Evolutionary conservation across 2,329 filamentous ascomycete genomes (phyloP).

Genomic region (Penicillium sp.): DNA sequence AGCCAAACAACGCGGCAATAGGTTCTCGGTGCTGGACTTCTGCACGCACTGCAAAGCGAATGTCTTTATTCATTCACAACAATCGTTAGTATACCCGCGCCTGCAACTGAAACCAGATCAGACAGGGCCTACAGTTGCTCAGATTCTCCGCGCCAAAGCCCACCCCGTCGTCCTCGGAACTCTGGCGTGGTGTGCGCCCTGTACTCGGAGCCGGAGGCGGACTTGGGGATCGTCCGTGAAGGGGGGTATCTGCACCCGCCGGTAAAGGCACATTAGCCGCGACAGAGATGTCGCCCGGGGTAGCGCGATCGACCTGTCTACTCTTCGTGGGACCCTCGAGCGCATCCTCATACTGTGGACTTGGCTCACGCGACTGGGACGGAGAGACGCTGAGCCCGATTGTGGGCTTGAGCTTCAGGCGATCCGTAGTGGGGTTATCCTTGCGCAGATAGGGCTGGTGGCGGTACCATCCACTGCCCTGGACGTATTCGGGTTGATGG

Average conservation of each 20-base stretch:
- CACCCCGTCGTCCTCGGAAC: slow-evolving; percentile 36
- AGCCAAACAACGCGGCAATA: slow-evolving; percentile 70
- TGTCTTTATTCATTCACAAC: slow-evolving; percentile 57
- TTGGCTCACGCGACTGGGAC: slow-evolving; percentile 57
- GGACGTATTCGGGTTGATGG: slow-evolving; percentile 43
- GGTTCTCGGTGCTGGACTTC: slow-evolving; percentile 87
- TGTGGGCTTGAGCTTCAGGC: slow-evolving; percentile 44
- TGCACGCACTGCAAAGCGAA: slow-evolving; percentile 81
- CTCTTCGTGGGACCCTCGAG: slow-evolving; percentile 42
- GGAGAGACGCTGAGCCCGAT: slow-evolving; percentile 43
- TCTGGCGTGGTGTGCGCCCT: slow-evolving; percentile 17
- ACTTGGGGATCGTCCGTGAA: slow-evolving; percentile 58
- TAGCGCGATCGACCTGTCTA: slow-evolving; percentile 19
- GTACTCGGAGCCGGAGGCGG: slow-evolving; percentile 45
- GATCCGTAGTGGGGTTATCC: slow-evolving; percentile 29
- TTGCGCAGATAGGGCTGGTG: slow-evolving; percentile 51
- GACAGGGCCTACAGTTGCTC: slow-evolving; percentile 53
- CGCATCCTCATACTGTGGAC: slow-evolving; percentile 61
- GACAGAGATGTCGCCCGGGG: slow-evolving; percentile 30
- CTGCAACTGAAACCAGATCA: slow-evolving; percentile 29
- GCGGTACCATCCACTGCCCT: slow-evolving; percentile 58
- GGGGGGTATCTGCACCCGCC: slow-evolving; percentile 54
- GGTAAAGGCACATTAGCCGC: slow-evolving; percentile 57
- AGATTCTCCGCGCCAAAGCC: slow-evolving; percentile 40
- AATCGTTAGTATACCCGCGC: slow-evolving; percentile 36